Percentiles rank a stretch among this genome's conserved stretches.
Conservation (phyloP, 352 stramenopile species). For the Phytophthora sansomeana region DNA sequence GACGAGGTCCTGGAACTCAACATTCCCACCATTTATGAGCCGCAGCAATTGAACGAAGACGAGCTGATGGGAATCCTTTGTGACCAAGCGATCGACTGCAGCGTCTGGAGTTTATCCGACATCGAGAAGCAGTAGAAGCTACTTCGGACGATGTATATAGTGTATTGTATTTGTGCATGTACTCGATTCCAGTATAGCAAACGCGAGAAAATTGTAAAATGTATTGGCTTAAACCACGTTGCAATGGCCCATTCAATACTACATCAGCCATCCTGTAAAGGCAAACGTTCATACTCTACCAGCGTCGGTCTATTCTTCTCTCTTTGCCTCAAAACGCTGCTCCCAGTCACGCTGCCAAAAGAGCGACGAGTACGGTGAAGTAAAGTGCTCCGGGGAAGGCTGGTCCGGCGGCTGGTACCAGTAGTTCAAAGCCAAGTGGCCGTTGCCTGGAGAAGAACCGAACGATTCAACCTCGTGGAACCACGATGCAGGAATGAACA, state of each 20-base stretch:
- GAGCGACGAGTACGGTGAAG: slow-evolving; percentile 75
- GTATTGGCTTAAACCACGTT: no score
- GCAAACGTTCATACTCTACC: neutral
- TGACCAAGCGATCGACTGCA: neutral
- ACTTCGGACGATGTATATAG: no score
- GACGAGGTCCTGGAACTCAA: slow-evolving; percentile 17
- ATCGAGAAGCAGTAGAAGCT: neutral
- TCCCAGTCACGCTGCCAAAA: slow-evolving; percentile 82
- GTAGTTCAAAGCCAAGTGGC: slow-evolving; percentile 91
- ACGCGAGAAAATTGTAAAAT: no score
- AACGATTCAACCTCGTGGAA: slow-evolving; percentile 97
- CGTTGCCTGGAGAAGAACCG: slow-evolving; percentile 48
- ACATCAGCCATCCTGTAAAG: neutral
- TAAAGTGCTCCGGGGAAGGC: slow-evolving; percentile 50
- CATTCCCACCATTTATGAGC: neutral
- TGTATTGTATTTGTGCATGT: no score
- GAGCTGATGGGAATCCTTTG: slow-evolving; percentile 14
- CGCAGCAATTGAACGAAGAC: neutral
- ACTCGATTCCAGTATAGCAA: no score
- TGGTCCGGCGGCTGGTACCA: slow-evolving; percentile 90
- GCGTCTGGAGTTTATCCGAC: neutral
- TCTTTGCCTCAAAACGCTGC: slow-evolving; percentile 40
- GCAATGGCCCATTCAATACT: no score
- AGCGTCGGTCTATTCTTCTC: slow-evolving; percentile 18
- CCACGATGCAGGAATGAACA: slow-evolving; percentile 97